Percentiles rank a stretch among this genome's conserved stretches.
phyloP scores from a whole-genome alignment of 106 monocot genomes.

The Gastrodia elata region DNA sequence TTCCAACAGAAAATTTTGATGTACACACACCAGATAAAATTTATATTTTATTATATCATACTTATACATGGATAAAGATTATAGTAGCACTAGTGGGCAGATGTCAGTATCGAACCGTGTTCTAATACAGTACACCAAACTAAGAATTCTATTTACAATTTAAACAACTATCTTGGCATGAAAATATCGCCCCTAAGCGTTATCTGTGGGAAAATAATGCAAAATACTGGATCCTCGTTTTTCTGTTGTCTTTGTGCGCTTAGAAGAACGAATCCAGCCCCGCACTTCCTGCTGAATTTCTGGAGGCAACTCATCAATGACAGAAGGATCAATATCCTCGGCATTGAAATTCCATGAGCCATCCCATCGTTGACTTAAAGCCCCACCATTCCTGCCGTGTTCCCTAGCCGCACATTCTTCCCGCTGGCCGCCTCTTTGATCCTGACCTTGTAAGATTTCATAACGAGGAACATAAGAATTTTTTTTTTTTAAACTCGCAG shows the following conservation, averaged over 20 bases:
- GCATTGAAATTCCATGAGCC: conserved; percentile 37
- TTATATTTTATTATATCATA: too few relatives aligned
- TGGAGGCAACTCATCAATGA: conserved; percentile 67
- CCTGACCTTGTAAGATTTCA: not conserved
- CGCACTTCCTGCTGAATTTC: conserved; percentile 74
- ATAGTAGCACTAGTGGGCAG: too few relatives aligned
- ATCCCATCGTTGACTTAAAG: conserved; percentile 2
- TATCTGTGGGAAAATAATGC: conserved; percentile 35
- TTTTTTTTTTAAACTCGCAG: not conserved
- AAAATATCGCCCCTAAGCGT: not conserved
- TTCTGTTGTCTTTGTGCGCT: conserved; percentile 31
- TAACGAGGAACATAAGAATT: not conserved
- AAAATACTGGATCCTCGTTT: conserved; percentile 41
- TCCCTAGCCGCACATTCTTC: not conserved
- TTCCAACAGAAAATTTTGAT: too few relatives aligned
- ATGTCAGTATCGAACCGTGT: too few relatives aligned
- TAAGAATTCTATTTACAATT: too few relatives aligned
- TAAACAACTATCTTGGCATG: not conserved
- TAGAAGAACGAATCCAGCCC: conserved; percentile 51
- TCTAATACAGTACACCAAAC: too few relatives aligned
- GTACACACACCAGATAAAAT: too few relatives aligned
- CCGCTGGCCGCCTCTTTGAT: not conserved
- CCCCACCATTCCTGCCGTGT: not conserved
- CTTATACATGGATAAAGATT: too few relatives aligned
- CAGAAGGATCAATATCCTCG: conserved; percentile 68